Conservation (phyloP, 495 filamentous ascomycete species). For the Penicillium goetzii region DNA sequence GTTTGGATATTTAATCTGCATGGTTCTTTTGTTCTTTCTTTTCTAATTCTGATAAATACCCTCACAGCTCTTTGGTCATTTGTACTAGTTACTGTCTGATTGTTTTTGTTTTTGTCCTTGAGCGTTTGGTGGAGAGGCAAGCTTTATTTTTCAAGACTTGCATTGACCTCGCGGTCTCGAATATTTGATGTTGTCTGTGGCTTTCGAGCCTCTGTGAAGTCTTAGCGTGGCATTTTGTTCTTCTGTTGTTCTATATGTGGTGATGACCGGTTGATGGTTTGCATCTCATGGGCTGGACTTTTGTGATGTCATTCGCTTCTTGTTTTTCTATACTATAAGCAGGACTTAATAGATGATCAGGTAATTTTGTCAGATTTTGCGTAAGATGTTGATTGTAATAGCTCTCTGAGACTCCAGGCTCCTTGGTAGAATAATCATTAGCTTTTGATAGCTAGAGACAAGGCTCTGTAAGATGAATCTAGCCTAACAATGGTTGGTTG, state of each 20-base stretch:
- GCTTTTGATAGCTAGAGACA: neutral
- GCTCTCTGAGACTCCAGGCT: too few species aligned
- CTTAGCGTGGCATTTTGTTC: slow-evolving; percentile 6
- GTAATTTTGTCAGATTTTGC: neutral
- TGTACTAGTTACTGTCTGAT: neutral
- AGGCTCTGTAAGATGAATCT: too few species aligned
- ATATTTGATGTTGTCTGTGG: neutral
- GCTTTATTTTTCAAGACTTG: slow-evolving; percentile 23
- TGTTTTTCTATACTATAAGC: slow-evolving; percentile 13
- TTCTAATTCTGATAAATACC: slow-evolving; percentile 20
- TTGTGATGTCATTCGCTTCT: slow-evolving; percentile 9
- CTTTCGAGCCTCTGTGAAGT: neutral
- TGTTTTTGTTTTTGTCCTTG: neutral
- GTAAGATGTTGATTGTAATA: too few species aligned
- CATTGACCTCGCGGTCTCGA: slow-evolving; percentile 31
- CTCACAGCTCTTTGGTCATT: slow-evolving; percentile 10
- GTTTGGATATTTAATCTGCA: slow-evolving; percentile 9
- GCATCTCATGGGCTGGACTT: slow-evolving; percentile 15
- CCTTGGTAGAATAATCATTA: neutral
- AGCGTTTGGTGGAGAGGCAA: slow-evolving; percentile 13
- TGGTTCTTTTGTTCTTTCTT: neutral
- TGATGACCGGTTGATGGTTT: neutral
- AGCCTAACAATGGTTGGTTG: too few species aligned
- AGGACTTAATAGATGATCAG: slow-evolving; percentile 13
- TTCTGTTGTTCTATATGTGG: neutral